Conservation (phyloP, 1,284 basidiomycete species). For the Abortiporus biennis region DNA sequence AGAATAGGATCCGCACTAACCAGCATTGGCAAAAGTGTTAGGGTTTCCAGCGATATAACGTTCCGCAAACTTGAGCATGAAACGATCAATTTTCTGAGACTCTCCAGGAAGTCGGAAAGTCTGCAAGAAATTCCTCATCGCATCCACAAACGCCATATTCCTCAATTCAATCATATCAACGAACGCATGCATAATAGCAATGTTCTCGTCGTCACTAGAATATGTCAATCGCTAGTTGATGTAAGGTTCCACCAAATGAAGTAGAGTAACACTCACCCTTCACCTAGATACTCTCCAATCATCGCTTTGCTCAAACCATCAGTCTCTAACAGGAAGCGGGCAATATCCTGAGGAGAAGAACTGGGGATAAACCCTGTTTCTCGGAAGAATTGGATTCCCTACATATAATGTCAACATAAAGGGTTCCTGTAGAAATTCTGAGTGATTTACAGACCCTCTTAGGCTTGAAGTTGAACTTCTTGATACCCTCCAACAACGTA, state of each 20-base stretch:
- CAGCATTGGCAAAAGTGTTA: conserved; percentile 81
- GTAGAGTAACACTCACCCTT: conserved; percentile 59
- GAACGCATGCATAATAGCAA: conserved; percentile 94
- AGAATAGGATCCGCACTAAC: conserved; percentile 31
- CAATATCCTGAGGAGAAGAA: conserved; percentile 75
- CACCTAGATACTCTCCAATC: conserved; percentile 98
- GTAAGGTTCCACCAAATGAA: conserved; percentile 10
- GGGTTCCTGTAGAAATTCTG: background rate
- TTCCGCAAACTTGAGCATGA: conserved; percentile 97
- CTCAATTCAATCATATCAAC: conserved; percentile 88
- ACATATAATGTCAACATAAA: conserved; percentile 8
- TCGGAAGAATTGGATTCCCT: conserved; percentile 88
- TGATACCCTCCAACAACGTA: conserved; percentile 90
- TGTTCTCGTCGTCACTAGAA: conserved; percentile 75
- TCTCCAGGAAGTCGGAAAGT: conserved; percentile 94
- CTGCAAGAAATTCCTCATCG: conserved; percentile 84
- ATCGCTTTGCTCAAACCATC: conserved; percentile 94
- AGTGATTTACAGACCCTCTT: conserved; percentile 57
- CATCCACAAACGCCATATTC: conserved; percentile 78
- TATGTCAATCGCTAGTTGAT: conserved; percentile 9
- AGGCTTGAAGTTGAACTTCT: conserved; percentile 98
- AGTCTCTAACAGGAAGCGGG: conserved; percentile 81
- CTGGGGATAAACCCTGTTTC: conserved; percentile 87
- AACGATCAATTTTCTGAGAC: conserved; percentile 97
- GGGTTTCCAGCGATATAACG: conserved; percentile 87